phyloP scores from a whole-genome alignment of 2,329 filamentous ascomycete genomes.

The Pseudogymnoascus sp. region DNA sequence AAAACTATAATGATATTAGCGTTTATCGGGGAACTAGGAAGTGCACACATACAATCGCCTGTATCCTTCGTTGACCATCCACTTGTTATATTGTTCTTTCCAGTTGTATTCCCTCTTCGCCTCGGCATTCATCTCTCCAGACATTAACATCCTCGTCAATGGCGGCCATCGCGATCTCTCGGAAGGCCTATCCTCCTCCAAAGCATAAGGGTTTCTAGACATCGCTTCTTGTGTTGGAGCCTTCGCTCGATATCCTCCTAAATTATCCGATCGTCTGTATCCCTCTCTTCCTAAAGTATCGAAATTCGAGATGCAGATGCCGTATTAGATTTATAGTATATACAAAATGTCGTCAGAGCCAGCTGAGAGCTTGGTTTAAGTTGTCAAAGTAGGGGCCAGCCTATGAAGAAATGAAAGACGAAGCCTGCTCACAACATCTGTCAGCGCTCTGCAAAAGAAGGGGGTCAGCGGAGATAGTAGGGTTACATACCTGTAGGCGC shows the following conservation, averaged over 20 bases:
- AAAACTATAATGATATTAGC: slow-evolving; percentile 48
- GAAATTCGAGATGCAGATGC: neutral
- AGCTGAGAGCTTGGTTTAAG: slow-evolving; percentile 8
- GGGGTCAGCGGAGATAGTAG: neutral
- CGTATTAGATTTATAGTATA: slow-evolving; percentile 7
- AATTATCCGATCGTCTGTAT: neutral
- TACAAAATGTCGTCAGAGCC: slow-evolving; percentile 9
- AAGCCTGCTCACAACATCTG: neutral
- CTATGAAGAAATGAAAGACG: slow-evolving; percentile 1
- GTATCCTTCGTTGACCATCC: slow-evolving; percentile 88
- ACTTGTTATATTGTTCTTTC: slow-evolving; percentile 70
- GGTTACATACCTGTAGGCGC: slow-evolving; percentile 3
- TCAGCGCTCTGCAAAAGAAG: neutral
- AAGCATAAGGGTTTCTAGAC: slow-evolving; percentile 4
- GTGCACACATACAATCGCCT: slow-evolving; percentile 60
- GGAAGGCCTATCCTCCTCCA: slow-evolving; percentile 40
- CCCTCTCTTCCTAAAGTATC: neutral
- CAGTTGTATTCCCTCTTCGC: slow-evolving; percentile 60
- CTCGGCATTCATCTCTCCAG: slow-evolving; percentile 74
- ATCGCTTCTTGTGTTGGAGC: slow-evolving; percentile 11
- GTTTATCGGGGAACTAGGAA: too few relatives aligned
- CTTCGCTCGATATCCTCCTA: slow-evolving; percentile 19
- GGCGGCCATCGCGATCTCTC: slow-evolving; percentile 79
- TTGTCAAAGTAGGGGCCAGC: slow-evolving; percentile 7
- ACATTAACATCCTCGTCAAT: slow-evolving; percentile 74